Evolutionary conservation across 1,139 yeast species (phyloP), one percentile per base, ranked within the genome.

Genomic region (Barnettozyma hawaiiensis): DNA sequence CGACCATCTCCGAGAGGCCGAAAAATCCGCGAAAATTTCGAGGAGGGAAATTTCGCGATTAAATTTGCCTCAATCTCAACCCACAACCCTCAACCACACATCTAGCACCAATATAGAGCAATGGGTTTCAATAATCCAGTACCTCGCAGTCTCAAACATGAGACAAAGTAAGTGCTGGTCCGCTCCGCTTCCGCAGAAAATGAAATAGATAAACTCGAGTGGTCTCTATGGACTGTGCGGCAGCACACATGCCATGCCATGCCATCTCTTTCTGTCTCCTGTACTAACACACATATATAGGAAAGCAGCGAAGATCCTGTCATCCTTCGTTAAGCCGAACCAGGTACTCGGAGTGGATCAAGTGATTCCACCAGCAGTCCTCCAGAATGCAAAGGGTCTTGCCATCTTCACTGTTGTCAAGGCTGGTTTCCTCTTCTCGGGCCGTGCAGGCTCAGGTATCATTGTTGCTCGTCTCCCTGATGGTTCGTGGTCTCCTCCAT

Each of bases 401-500:
- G 97, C 96, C 2, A 66, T 92, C 35, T 75, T 92, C 51, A 92
- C 97, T 1, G 97, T 92, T 16, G 70, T 92, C 48, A 92, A 94
- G 62, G 98, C 97, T 2, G 98, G 98, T 3, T 92, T 92, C 60
- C 70, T 92, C 49, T 92, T 92, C 61, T 85, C 96, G 4, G 98
- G 97, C 27, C 78, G 98, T 62, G 97, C 97, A 2, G 98, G 98
- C 20, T 86, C 96, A 1, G 98, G 98, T 49, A 87, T 92, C 28
- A 85, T 92, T 50, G 94, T 92, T 23, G 96, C 97, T 7, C 72
- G 97, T 49, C 72, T 92, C 42, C 94, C 94, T 2, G 98, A 92
- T 64, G 97, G 97, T 1, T 66, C 81, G 1, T 92, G 98, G 98
- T 87, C 97, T n/a, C 94, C 97, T 1, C 98, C 98, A 2, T 83